Base-by-base conservation (phyloP, 2,329 filamentous ascomycete genomes). In the Dactylonectria estremocensis region DNA sequence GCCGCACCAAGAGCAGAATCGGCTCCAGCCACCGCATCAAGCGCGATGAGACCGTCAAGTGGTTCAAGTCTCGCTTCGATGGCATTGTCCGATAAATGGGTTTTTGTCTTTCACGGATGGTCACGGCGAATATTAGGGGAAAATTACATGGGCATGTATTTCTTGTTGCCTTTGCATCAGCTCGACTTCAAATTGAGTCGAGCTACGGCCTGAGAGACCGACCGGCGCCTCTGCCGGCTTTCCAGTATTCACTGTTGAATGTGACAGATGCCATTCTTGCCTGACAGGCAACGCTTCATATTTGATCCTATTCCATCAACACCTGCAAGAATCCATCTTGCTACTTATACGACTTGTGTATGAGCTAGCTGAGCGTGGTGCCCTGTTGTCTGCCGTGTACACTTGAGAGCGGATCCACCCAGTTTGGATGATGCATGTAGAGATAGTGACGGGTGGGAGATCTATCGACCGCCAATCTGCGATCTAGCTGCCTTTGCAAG, bases 11-110 rank as follows among this genome's bases (percentile, higher is more conserved):
- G 91, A 89, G 91, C 88, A 90, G 86, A 81, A 92, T 99, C 83
- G 96, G 96, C 82, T 83, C 93, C 82, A 89, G 86, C 86, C 96
- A 99, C 93, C 91, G 91, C 83, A 97, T 99, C 91, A 94, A 91
- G 91, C 93, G 95, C 83, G 86, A 90, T 75, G 96, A 99, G 91
- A 98, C 95, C 81, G 87, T 98, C 88, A 97, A 95, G 90, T 99
- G 96, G 96, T 99, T 90, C 88, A 90, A 90, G 88, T 80, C 83
- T 81, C 92, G 95, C 86, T 98, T 97, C 91, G 95, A 98, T 84
- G 96, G 95, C 84, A 98, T 98, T 84, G 94, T 99, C 88, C 92
- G 96, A 89, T 98, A 97, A 94, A 91, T 68, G 71, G 68, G 69
- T 75, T 73, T 67, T 72, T 71, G 72, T 77, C 75, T 77, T 76